Evolutionary conservation across 768 basidiomycete species (phyloP), one percentile per base, ranked within the genome.

Genomic region (Auriscalpium microsporum): DNA sequence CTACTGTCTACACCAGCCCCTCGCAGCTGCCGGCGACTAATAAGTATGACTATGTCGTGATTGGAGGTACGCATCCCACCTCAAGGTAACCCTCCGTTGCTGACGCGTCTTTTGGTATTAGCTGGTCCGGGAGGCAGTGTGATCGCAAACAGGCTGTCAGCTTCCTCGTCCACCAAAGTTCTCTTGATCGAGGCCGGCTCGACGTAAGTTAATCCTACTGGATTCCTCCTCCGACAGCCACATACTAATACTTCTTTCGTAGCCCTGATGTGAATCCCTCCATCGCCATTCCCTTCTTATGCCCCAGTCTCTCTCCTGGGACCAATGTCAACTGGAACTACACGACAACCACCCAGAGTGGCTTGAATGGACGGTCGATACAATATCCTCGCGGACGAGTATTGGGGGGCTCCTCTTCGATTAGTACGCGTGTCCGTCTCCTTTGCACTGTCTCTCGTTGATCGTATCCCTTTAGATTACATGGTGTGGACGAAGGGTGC

Each of bases 401-500:
- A n/a, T 36, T 55, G 10, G 54, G 54, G 9, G 54, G 54, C 11
- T 55, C 54, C 13, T 19, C 54, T 10, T 40, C 47, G 9, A 33
- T 49, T 9, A 55, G 54, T 55, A 34, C 11, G 54, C 11, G n/a
- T 17, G 11, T 2, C 10, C n/a, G 10, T 9, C 16, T 1, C 13
- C n/a, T 6, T 55, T 7, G 57, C 45, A 16, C 36, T 17, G 33
- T 1, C 19, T 38, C 10, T 5, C 8, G 36, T 23, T 28, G 23
- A 16, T 56, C 19, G 19, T 40, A 47, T 21, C 40, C 17, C 38
- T 5, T 3, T 33, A 67, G 67, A 70, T 47, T 56, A 63, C 21
- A 49, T 68, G 61, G 53, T 60, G 4, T 70, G 64, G 53, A 65
- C 64, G 14, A 63, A 68, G 8, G 64, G 65, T 13, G 60, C 68